Evolutionary conservation across 2,329 filamentous ascomycete genomes (phyloP).

Genomic region (Penicillium decumbens): DNA sequence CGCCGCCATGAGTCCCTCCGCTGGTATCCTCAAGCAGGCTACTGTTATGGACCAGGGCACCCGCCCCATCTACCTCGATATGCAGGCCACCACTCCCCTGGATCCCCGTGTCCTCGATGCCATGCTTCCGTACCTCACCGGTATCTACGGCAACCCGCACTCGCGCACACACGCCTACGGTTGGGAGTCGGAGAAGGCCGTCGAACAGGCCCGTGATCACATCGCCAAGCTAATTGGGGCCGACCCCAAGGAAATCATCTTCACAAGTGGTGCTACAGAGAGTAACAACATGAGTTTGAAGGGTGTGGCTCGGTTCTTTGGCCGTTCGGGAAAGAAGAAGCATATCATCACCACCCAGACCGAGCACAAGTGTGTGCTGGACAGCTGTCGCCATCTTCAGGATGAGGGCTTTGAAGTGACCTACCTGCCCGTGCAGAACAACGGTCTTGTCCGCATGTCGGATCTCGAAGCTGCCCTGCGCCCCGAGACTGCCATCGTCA

Average conservation of each 20-base stretch:
- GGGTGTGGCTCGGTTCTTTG: constrained; percentile 93
- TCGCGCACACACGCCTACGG: constrained; percentile 96
- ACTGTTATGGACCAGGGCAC: constrained; percentile 89
- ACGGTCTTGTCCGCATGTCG: constrained; percentile 78
- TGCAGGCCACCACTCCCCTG: constrained; percentile 94
- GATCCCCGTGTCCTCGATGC: constrained; percentile 92
- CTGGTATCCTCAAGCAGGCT: constrained; percentile 80
- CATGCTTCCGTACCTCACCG: constrained; percentile 92
- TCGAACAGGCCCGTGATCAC: constrained; percentile 79
- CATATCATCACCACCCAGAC: constrained; percentile 97
- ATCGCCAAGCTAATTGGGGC: constrained; percentile 85
- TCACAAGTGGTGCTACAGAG: constrained; percentile 95
- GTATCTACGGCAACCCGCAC: constrained; percentile 93
- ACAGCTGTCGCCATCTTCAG: constrained; percentile 93
- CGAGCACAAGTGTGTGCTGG: constrained; percentile 97
- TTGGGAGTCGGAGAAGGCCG: constrained; percentile 94
- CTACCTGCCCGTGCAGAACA: constrained; percentile 85
- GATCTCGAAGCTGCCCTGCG: constrained; percentile 83
- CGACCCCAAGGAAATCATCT: constrained; percentile 96
- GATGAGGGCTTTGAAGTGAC: constrained; percentile 95
- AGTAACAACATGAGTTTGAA: constrained; percentile 99
- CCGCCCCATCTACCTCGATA: constrained; percentile 93
- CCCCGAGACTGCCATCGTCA: constrained; percentile 86
- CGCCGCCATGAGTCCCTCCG: constrained; percentile 74
- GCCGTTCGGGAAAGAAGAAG: constrained; percentile 89